Evolutionary conservation across 1,139 yeast genomes (phyloP).

Genomic region (Casaregolazyma suthepensis): DNA sequence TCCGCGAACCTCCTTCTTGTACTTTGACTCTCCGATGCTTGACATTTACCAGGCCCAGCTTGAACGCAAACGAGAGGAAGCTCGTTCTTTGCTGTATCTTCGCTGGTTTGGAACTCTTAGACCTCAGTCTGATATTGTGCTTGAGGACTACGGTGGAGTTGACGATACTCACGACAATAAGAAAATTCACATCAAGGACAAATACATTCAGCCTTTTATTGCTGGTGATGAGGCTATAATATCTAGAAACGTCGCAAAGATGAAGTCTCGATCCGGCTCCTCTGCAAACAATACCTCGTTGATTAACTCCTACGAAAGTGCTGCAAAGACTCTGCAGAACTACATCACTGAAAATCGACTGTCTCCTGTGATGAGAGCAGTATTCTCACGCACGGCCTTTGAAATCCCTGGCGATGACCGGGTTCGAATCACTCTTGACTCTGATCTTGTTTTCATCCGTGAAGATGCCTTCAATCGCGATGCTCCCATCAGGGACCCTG

Average conservation of each 20-base stretch:
- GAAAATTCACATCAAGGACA: slow-evolving; percentile 67
- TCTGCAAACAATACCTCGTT: slow-evolving; percentile 36
- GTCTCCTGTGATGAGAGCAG: slow-evolving; percentile 81
- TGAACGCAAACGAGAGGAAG: slow-evolving; percentile 44
- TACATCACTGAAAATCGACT: slow-evolving; percentile 62
- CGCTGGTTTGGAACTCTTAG: slow-evolving; percentile 85
- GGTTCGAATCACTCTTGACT: slow-evolving; percentile 82
- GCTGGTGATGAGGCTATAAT: slow-evolving; percentile 39
- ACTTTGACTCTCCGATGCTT: slow-evolving; percentile 78
- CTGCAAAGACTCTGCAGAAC: slow-evolving; percentile 53
- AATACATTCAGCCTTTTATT: slow-evolving; percentile 62
- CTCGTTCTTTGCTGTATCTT: slow-evolving; percentile 71
- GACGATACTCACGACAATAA: slow-evolving; percentile 29
- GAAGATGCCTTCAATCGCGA: slow-evolving; percentile 83
- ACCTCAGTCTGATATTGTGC: slow-evolving; percentile 67
- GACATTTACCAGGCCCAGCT: slow-evolving; percentile 83
- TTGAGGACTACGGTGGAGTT: slow-evolving; percentile 50
- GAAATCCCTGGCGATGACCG: slow-evolving; percentile 97
- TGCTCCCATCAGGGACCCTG: slow-evolving; percentile 85
- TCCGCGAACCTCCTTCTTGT: slow-evolving; percentile 79
- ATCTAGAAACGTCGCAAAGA: slow-evolving; percentile 45
- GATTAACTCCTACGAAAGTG: slow-evolving; percentile 47
- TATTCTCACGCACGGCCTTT: slow-evolving; percentile 89
- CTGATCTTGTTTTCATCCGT: slow-evolving; percentile 78
- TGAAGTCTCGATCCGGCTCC: slow-evolving; percentile 49